A percentile compares a stretch with the other conserved stretches of the same genome.
Evolutionary conservation across 2,329 filamentous ascomycete genomes (phyloP).

Genomic region (Hirsutella thompsonii): DNA sequence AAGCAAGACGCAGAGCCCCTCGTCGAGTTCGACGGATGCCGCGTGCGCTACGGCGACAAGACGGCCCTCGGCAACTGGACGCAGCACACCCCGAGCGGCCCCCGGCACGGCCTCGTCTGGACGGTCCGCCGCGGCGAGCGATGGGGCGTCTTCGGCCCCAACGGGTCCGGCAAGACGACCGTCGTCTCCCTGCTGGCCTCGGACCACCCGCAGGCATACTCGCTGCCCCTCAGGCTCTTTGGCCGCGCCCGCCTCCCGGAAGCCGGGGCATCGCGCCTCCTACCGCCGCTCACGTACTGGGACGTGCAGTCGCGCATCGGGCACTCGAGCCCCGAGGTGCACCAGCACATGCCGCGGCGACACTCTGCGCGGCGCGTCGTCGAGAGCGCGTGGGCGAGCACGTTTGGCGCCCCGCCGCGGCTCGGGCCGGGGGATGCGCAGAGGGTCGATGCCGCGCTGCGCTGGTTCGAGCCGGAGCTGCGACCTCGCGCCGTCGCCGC

Average conservation of each 20-base stretch:
- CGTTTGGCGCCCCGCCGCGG: slow-evolving; percentile 59
- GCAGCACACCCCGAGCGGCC: slow-evolving; percentile 37
- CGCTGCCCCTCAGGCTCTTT: slow-evolving; percentile 76
- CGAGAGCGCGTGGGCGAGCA: slow-evolving; percentile 83
- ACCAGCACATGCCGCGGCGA: slow-evolving; percentile 76
- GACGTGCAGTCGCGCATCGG: slow-evolving; percentile 84
- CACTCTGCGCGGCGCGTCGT: slow-evolving; percentile 62
- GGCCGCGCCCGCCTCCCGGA: slow-evolving; percentile 69
- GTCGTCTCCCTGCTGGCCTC: slow-evolving; percentile 86
- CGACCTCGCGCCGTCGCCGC: slow-evolving; percentile 33
- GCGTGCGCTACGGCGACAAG: slow-evolving; percentile 68
- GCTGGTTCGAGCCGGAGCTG: slow-evolving; percentile 71
- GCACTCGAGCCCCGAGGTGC: slow-evolving; percentile 87
- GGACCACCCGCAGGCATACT: slow-evolving; percentile 91
- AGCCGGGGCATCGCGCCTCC: slow-evolving; percentile 46
- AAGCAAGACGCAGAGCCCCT: slow-evolving; percentile 47
- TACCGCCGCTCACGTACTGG: slow-evolving; percentile 80
- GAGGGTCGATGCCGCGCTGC: slow-evolving; percentile 56
- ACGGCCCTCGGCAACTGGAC: slow-evolving; percentile 71
- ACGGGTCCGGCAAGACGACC: slow-evolving; percentile 93
- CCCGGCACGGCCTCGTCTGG: slow-evolving; percentile 61
- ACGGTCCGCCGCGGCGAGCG: slow-evolving; percentile 70
- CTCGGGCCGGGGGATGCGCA: slow-evolving; percentile 43
- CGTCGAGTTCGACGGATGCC: slow-evolving; percentile 78
- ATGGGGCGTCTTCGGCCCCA: slow-evolving; percentile 88